Evolutionary conservation across 305 asterid genomes (phyloP).

Genomic region (Rubia tinctorum): DNA sequence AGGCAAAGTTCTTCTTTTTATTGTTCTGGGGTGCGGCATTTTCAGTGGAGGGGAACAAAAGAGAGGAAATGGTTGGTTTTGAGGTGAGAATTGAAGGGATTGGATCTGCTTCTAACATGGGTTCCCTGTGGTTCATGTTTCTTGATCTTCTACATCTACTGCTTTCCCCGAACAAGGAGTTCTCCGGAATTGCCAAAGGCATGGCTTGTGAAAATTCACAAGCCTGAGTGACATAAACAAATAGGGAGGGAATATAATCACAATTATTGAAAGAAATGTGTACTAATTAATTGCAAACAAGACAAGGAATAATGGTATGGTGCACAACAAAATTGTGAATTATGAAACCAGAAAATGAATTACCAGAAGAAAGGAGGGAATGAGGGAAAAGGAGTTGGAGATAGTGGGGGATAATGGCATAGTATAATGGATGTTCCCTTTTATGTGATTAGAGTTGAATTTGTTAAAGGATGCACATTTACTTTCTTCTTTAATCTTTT

Average conservation of each 20-base stretch:
- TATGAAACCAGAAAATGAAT: neutral
- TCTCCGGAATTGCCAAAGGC: slow-evolving; percentile 30
- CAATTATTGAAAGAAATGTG: neutral
- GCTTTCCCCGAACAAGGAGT: slow-evolving; percentile 23
- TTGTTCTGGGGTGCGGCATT: slow-evolving; percentile 30
- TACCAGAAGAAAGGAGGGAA: slow-evolving; percentile 2
- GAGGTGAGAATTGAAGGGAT: slow-evolving; percentile 26
- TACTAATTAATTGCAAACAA: neutral
- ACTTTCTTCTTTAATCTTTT: slow-evolving; percentile 6
- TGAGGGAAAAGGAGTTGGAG: slow-evolving; percentile 1
- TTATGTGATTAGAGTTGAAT: slow-evolving; percentile 11
- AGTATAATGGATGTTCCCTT: slow-evolving; percentile 11
- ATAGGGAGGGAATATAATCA: neutral
- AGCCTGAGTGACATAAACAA: neutral
- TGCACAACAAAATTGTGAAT: slow-evolving; percentile 9
- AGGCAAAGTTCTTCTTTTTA: slow-evolving; percentile 63
- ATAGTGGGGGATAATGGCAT: neutral
- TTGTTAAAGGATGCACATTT: slow-evolving; percentile 9
- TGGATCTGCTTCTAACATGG: slow-evolving; percentile 30
- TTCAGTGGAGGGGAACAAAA: slow-evolving; percentile 32
- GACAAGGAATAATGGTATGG: slow-evolving; percentile 1
- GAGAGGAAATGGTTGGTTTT: slow-evolving; percentile 38
- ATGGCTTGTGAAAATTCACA: slow-evolving; percentile 4
- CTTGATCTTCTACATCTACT: slow-evolving; percentile 27
- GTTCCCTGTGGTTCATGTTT: slow-evolving; percentile 24